phyloP scores from a whole-genome alignment of 345 rosid genomes.

The Linum usitatissimum region DNA sequence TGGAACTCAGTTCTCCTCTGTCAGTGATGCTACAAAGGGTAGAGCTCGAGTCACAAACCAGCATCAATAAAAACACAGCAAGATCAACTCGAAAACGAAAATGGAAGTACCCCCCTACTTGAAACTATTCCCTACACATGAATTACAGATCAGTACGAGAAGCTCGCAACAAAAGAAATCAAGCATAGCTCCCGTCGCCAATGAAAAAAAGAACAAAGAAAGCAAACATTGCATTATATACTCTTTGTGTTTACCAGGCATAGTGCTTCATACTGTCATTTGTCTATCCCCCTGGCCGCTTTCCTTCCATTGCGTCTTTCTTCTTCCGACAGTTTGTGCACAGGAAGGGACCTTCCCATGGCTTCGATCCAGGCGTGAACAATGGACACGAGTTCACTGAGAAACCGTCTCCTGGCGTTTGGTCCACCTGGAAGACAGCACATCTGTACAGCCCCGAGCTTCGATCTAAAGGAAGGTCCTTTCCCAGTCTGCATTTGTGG shows the following conservation, averaged over 20 bases:
- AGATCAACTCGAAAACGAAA: slow-evolving; percentile 10
- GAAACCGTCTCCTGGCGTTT: slow-evolving; percentile 50
- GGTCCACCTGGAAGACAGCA: slow-evolving; percentile 95
- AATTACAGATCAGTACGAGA: slow-evolving; percentile 23
- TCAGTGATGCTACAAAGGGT: slow-evolving; percentile 20
- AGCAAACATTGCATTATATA: slow-evolving; percentile 24
- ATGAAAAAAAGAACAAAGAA: slow-evolving; percentile 16
- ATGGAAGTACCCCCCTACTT: slow-evolving; percentile 25
- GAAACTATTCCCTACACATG: slow-evolving; percentile 24
- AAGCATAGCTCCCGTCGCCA: slow-evolving; percentile 42
- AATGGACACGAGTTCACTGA: slow-evolving; percentile 49
- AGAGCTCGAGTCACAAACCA: slow-evolving; percentile 25
- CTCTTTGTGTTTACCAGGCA: slow-evolving; percentile 22
- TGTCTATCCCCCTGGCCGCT: slow-evolving; percentile 50
- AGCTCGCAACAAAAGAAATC: slow-evolving; percentile 19
- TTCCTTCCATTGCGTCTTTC: slow-evolving; percentile 99
- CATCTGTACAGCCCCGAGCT: slow-evolving; percentile 63
- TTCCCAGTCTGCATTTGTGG: slow-evolving; percentile 66
- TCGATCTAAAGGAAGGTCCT: slow-evolving; percentile 39
- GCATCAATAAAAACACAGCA: slow-evolving; percentile 17
- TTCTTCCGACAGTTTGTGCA: slow-evolving; percentile 71
- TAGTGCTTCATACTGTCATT: slow-evolving; percentile 29
- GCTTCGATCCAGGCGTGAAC: slow-evolving; percentile 63
- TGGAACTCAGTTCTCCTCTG: slow-evolving; percentile 12
- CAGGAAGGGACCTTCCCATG: slow-evolving; percentile 92